Evolutionary conservation across 2,329 filamentous ascomycete genomes (phyloP).

Genomic region (Stemphylium vesicarium): DNA sequence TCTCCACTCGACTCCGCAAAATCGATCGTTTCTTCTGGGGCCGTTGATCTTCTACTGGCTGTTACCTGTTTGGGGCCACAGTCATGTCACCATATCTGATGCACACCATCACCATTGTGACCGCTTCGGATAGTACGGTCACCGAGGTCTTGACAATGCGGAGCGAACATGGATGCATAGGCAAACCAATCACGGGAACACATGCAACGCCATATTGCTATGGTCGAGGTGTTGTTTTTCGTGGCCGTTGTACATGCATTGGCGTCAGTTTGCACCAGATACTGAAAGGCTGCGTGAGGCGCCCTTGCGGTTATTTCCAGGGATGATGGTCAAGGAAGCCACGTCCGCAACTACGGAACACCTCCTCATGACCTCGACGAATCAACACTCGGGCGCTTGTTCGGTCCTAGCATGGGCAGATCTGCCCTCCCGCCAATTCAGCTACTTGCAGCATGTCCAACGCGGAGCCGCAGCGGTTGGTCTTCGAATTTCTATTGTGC

Average conservation of each 20-base stretch:
- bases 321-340: constrained; percentile 14
- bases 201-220: not conserved
- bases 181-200: not conserved
- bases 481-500: constrained; percentile 12
- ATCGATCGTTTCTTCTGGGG: constrained; percentile 19
- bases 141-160: constrained; percentile 2
- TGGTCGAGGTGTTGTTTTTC: not conserved
- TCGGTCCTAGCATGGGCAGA: constrained; percentile 15
- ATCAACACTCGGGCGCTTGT: constrained; percentile 8
- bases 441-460: constrained; percentile 14
- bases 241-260: not conserved
- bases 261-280: not conserved
- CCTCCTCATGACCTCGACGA: constrained; percentile 17
- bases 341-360: constrained; percentile 18
- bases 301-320: constrained; percentile 2
- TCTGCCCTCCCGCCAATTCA: constrained; percentile 22
- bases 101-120: constrained; percentile 5
- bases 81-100: constrained; percentile 5
- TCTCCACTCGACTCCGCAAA: constrained; percentile 38
- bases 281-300: not conserved
- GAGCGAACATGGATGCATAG: not conserved
- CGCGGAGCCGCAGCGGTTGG: constrained; percentile 37
- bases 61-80: not conserved
- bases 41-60: constrained; percentile 6
- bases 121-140: constrained; percentile 1